Percentiles rank a stretch among this genome's conserved stretches.
Evolutionary conservation across 768 basidiomycete species (phyloP).

Genomic region (Suillus cothurnatus): DNA sequence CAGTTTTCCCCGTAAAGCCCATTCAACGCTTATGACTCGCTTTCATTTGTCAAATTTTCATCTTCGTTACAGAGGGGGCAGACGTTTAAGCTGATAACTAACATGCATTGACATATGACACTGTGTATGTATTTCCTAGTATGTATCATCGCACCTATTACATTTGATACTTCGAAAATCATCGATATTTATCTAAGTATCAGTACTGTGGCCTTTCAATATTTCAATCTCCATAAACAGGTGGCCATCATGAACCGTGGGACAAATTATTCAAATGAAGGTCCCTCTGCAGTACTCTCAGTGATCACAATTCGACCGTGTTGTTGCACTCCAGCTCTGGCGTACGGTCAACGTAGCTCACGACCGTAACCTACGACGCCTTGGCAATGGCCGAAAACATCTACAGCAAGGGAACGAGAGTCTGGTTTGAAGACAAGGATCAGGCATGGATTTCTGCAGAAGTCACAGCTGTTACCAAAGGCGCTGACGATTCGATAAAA

Average conservation of each 20-base stretch:
- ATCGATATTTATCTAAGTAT: no score
- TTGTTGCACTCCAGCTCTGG: conserved; percentile 6
- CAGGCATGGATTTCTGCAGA: conserved; percentile 93
- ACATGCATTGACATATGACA: background rate
- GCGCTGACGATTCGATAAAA: conserved; percentile 73
- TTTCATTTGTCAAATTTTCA: no score
- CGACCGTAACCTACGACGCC: conserved; percentile 18
- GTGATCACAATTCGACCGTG: conserved; percentile 1
- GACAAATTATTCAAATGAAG: conserved; percentile 2
- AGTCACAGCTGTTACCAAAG: conserved; percentile 66
- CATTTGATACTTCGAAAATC: background rate
- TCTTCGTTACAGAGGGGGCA: background rate
- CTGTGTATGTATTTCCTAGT: background rate
- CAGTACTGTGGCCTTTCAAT: no score
- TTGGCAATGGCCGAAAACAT: conserved; percentile 84
- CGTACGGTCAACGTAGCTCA: conserved; percentile 12
- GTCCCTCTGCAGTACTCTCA: background rate
- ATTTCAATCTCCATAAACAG: no score
- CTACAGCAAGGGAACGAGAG: conserved; percentile 86
- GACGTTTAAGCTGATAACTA: background rate
- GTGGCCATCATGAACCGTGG: background rate
- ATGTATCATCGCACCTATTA: background rate
- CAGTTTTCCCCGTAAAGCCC: no score
- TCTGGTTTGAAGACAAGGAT: conserved; percentile 95
- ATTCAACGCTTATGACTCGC: no score